phyloP scores from a whole-genome alignment of 2,329 filamentous ascomycete species.

The Nigrospora osmanthi region DNA sequence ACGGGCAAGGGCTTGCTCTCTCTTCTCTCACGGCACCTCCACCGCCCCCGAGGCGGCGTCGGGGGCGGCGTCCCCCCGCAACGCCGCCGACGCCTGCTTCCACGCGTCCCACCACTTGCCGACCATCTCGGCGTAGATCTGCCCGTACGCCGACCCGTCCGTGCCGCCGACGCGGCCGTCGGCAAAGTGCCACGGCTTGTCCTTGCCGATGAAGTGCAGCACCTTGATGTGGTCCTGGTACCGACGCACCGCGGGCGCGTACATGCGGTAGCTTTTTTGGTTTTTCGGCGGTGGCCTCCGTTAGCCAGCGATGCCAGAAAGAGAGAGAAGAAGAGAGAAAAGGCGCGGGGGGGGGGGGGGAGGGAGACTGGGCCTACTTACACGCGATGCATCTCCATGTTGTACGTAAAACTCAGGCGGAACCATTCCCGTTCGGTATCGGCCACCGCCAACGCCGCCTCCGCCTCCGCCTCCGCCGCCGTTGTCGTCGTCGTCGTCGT shows the following conservation, averaged over 20 bases:
- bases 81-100: background rate
- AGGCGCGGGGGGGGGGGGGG: background rate
- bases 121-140: background rate
- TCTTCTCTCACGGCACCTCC: too few species aligned
- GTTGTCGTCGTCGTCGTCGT: background rate
- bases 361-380: background rate
- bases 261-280: background rate
- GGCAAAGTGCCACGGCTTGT: background rate
- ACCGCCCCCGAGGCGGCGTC: too few species aligned
- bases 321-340: too few species aligned
- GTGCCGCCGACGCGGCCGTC: background rate
- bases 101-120: background rate
- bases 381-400: background rate
- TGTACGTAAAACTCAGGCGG: background rate
- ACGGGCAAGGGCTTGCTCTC: too few species aligned
- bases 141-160: background rate
- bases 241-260: background rate
- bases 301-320: too few species aligned
- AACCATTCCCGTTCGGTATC: background rate
- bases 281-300: too few species aligned
- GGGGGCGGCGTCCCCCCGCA: too few species aligned
- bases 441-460: background rate
- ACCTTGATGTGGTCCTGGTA: background rate
- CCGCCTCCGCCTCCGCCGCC: too few species aligned
- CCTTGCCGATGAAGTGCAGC: background rate